Percentiles rank a stretch among this genome's conserved stretches.
Evolutionary conservation across 1,284 basidiomycete genomes (phyloP).

Genomic region (Tausonia pullulans): DNA sequence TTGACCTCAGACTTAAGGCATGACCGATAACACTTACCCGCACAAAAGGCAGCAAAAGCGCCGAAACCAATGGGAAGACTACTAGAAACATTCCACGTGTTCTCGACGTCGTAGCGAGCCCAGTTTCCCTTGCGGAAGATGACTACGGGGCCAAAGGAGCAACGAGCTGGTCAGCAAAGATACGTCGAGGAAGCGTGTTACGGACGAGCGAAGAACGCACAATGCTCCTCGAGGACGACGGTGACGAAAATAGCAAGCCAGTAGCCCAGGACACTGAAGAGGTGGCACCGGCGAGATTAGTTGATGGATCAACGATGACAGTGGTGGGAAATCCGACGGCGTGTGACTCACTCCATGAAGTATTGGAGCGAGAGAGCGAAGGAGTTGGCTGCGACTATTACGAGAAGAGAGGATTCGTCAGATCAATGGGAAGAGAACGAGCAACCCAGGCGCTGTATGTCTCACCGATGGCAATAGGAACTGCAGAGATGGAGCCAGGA

Average conservation of each 20-base stretch:
- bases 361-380: conserved; percentile 30
- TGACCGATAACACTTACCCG: conserved; percentile 22
- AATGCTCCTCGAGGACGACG: conserved; percentile 31
- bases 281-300: not conserved
- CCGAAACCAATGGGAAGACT: conserved; percentile 24
- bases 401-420: conserved; percentile 24
- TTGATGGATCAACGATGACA: too few relatives aligned
- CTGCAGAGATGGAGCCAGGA: not conserved
- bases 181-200: too few relatives aligned
- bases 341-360: conserved; percentile 21
- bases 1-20: conserved; percentile 1
- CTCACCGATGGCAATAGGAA: not conserved
- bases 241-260: conserved; percentile 33
- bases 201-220: too few relatives aligned
- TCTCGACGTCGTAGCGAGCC: conserved; percentile 27
- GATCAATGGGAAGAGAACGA: not conserved
- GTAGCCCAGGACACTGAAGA: conserved; percentile 26
- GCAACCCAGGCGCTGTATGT: not conserved
- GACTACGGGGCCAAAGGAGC: not conserved
- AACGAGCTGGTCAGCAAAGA: too few relatives aligned
- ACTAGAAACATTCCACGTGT: conserved; percentile 25
- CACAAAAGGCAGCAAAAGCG: conserved; percentile 21
- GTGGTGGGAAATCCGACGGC: not conserved
- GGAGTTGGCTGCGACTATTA: conserved; percentile 31
- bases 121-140: conserved; percentile 32